Conservation (phyloP, 352 stramenopile species). For the Globisporangium splendens region DNA sequence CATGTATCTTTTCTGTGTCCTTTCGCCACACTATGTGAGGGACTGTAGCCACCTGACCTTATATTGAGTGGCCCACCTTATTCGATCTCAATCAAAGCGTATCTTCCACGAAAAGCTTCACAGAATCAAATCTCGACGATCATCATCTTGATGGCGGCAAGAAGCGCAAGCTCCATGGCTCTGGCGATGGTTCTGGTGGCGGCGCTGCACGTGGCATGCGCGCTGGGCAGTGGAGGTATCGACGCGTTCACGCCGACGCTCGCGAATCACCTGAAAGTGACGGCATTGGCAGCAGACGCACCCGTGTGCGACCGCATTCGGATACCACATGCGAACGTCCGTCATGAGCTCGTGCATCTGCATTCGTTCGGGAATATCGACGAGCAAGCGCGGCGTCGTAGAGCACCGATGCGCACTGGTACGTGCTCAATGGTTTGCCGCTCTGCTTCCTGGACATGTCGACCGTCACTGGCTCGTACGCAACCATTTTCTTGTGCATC, state of each 20-base stretch:
- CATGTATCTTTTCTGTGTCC: not conserved
- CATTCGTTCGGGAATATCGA: slow-evolving; percentile 31
- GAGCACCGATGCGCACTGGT: slow-evolving; percentile 30
- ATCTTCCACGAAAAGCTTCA: not conserved
- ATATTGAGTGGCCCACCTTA: not conserved
- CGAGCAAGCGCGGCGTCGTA: slow-evolving; percentile 20
- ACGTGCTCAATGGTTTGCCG: slow-evolving; percentile 2
- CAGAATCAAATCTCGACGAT: not conserved
- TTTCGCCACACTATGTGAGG: no score
- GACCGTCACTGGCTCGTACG: no score
- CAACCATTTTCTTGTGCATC: no score
- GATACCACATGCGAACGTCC: slow-evolving; percentile 21
- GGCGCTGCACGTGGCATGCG: not conserved
- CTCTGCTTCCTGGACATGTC: no score
- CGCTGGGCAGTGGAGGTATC: not conserved
- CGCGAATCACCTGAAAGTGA: not conserved
- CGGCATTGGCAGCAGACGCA: not conserved
- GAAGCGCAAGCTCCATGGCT: not conserved
- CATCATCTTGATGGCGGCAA: not conserved
- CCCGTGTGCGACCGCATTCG: slow-evolving; percentile 21
- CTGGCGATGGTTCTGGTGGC: not conserved
- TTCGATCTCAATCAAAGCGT: not conserved
- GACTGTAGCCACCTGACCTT: not conserved
- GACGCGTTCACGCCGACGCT: not conserved
- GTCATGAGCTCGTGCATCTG: slow-evolving; percentile 34